phyloP scores from a whole-genome alignment of 116 monocot genomes.

The Papilionanthe hybrid region DNA sequence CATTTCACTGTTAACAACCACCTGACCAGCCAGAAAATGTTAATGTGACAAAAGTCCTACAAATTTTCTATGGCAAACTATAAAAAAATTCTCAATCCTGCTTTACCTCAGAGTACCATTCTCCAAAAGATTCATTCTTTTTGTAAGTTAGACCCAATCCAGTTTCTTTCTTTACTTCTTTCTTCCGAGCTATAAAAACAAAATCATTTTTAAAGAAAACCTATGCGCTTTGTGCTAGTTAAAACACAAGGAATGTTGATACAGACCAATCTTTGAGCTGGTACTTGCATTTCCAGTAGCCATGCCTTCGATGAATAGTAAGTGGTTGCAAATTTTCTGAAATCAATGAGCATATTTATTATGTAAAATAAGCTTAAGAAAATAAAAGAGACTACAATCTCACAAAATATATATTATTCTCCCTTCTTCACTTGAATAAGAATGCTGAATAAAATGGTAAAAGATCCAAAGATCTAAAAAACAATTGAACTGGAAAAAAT shows the following conservation, averaged over 20 bases:
- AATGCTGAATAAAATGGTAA: not conserved
- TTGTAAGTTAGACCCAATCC: slow-evolving; percentile 75
- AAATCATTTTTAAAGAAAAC: not conserved
- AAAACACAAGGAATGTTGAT: not conserved
- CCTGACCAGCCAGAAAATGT: slow-evolving; percentile 9
- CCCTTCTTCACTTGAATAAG: not conserved
- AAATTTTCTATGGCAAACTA: not conserved
- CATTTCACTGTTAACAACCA: slow-evolving; percentile 51
- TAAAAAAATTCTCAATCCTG: not conserved
- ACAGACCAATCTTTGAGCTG: slow-evolving; percentile 2
- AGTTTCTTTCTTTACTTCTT: slow-evolving; percentile 95
- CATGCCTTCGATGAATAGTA: not conserved
- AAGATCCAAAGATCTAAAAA: not conserved
- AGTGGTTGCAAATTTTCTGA: not conserved
- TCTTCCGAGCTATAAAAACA: slow-evolving; percentile 41
- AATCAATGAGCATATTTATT: not conserved
- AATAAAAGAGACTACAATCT: not conserved
- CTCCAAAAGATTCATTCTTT: slow-evolving; percentile 93
- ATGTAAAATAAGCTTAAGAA: not conserved
- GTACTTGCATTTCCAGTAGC: slow-evolving; percentile 9
- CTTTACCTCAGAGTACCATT: slow-evolving; percentile 91
- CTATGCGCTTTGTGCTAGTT: not conserved
- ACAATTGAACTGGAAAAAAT: too few species aligned
- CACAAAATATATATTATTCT: not conserved
- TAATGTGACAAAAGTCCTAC: not conserved